These are phyloP conservation scores for Plasmodium gaboni DNA, from an alignment of 169 alveolate species.

Conservation along the genomic window DNA sequence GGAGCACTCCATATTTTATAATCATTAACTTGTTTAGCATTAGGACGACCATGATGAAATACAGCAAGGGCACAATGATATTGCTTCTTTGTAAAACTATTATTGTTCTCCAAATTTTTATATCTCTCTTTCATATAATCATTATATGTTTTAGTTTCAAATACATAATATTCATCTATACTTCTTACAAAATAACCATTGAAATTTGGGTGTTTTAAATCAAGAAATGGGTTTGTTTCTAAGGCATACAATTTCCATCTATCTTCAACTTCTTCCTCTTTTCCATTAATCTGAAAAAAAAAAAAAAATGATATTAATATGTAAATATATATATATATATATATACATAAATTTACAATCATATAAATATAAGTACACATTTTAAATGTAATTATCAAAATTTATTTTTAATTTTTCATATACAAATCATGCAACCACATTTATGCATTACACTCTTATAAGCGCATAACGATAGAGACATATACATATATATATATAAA, in stretches of 20 bases:
- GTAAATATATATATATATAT: neutral
- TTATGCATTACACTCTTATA: no score
- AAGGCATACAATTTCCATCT: slow-evolving; percentile 52
- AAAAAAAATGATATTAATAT: neutral
- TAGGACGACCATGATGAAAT: slow-evolving; percentile 69
- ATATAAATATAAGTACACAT: neutral
- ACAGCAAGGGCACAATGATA: slow-evolving; percentile 31
- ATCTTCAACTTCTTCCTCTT: slow-evolving; percentile 34
- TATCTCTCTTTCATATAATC: slow-evolving; percentile 62
- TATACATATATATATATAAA: neutral
- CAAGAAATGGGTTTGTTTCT: slow-evolving; percentile 72
- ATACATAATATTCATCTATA: slow-evolving; percentile 71
- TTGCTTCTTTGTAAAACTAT: slow-evolving; percentile 25
- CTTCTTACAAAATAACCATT: slow-evolving; percentile 58
- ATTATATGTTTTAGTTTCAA: slow-evolving; percentile 64
- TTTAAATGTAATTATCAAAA: no score
- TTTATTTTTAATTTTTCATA: no score
- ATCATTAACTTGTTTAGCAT: slow-evolving; percentile 27
- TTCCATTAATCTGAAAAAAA: slow-evolving; percentile 8
- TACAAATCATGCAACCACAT: no score
- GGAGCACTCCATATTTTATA: slow-evolving; percentile 69
- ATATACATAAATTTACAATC: neutral
- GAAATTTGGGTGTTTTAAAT: slow-evolving; percentile 61
- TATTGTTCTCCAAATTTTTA: slow-evolving; percentile 35
- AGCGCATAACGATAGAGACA: no score